Percentiles rank a stretch among this genome's conserved stretches.
Evolutionary conservation across 2,329 filamentous ascomycete species (phyloP).

Genomic region (Drechslerella dactyloides): DNA sequence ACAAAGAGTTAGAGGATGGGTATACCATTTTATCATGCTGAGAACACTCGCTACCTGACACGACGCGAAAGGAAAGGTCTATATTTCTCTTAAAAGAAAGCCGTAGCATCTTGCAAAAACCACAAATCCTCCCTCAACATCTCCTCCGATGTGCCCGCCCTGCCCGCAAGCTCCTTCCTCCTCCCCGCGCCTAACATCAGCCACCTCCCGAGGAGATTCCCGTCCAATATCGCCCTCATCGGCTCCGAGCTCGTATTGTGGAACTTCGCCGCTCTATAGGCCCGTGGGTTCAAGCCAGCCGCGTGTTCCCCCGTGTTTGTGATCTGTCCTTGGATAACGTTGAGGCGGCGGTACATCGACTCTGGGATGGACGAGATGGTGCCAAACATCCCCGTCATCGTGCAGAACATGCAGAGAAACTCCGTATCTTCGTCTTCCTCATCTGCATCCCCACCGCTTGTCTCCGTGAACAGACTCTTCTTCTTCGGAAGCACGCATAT

Average conservation of each 20-base stretch:
- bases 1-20: too few species aligned
- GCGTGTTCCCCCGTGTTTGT: slow-evolving; percentile 75
- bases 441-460: slow-evolving; percentile 59
- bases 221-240: slow-evolving; percentile 54
- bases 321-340: slow-evolving; percentile 80
- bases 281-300: slow-evolving; percentile 81
- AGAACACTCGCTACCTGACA: neutral
- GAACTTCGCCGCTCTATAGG: slow-evolving; percentile 67
- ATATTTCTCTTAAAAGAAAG: slow-evolving; percentile 31
- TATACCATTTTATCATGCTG: neutral
- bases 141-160: slow-evolving; percentile 52
- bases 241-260: slow-evolving; percentile 52
- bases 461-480: slow-evolving; percentile 54
- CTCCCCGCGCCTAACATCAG: slow-evolving; percentile 53
- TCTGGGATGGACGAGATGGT: slow-evolving; percentile 80
- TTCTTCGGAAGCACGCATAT: slow-evolving; percentile 71
- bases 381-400: slow-evolving; percentile 75
- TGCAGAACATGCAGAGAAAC: slow-evolving; percentile 71
- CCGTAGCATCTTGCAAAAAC: slow-evolving; percentile 49
- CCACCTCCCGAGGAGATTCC: slow-evolving; percentile 53
- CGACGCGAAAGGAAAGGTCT: neutral
- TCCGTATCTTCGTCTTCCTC: slow-evolving; percentile 54
- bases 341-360: slow-evolving; percentile 79
- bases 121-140: slow-evolving; percentile 54
- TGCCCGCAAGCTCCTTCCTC: slow-evolving; percentile 54